These are phyloP conservation scores for Austroboletus eburneus DNA, from an alignment of 768 basidiomycete species.

Conservation along the genomic window DNA sequence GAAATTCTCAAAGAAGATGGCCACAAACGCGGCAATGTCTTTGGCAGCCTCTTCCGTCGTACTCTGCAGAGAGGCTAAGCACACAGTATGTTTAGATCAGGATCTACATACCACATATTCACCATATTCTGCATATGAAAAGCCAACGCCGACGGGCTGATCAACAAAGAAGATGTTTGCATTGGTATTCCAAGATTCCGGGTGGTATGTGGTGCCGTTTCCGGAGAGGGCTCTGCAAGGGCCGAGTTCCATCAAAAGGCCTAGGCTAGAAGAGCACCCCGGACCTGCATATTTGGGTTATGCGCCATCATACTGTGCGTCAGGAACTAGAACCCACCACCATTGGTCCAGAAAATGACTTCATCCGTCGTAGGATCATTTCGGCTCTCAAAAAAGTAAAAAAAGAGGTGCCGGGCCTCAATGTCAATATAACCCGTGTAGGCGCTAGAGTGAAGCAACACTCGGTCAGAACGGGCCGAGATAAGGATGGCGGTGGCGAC, in stretches of 20 bases:
- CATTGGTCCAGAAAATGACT: slow-evolving; percentile 57
- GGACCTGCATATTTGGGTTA: slow-evolving; percentile 30
- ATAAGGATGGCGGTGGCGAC: background rate
- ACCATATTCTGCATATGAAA: slow-evolving; percentile 42
- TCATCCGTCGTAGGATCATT: slow-evolving; percentile 52
- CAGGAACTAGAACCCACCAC: slow-evolving; percentile 40
- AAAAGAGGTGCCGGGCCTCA: slow-evolving; percentile 60
- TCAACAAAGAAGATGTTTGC: slow-evolving; percentile 49
- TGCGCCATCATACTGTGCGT: background rate
- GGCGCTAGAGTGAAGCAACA: slow-evolving; percentile 30
- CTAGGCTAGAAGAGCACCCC: slow-evolving; percentile 55
- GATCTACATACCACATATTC: slow-evolving; percentile 34
- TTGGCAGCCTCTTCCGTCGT: slow-evolving; percentile 65
- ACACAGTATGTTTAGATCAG: background rate
- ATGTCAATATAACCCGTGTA: slow-evolving; percentile 71
- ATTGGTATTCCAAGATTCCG: slow-evolving; percentile 64
- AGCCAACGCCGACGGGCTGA: slow-evolving; percentile 45
- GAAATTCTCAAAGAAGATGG: slow-evolving; percentile 74
- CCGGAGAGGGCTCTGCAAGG: slow-evolving; percentile 60
- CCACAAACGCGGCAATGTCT: slow-evolving; percentile 67
- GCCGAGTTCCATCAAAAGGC: slow-evolving; percentile 71
- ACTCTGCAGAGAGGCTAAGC: slow-evolving; percentile 31
- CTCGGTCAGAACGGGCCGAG: background rate
- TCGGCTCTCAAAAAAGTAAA: slow-evolving; percentile 75
- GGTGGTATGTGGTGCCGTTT: slow-evolving; percentile 50